phyloP scores from a whole-genome alignment of 2,329 filamentous ascomycete species.

The Leptographium flavum region DNA sequence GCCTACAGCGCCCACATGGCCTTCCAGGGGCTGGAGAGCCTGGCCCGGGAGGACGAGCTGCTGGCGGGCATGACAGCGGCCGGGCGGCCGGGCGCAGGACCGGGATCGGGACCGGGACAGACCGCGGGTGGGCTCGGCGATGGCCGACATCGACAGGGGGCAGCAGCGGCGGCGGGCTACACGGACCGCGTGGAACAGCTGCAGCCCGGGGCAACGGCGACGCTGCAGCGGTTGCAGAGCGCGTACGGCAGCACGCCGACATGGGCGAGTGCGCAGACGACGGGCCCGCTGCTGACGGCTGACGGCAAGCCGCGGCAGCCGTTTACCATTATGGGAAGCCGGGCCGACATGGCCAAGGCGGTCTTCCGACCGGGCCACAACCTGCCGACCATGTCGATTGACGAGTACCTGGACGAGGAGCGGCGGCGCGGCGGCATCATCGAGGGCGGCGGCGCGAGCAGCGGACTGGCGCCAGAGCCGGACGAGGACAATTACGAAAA shows the following conservation, averaged over 20 bases:
- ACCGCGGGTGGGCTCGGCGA: constrained; percentile 24
- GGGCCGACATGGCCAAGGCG: constrained; percentile 60
- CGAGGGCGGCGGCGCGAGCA: constrained; percentile 73
- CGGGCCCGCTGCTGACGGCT: constrained; percentile 60
- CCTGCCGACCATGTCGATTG: constrained; percentile 92
- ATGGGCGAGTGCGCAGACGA: constrained; percentile 1
- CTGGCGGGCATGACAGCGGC: constrained; percentile 57
- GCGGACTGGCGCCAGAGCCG: constrained; percentile 50
- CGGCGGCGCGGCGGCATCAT: constrained; percentile 72
- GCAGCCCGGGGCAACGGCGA: constrained; percentile 20
- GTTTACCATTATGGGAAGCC: constrained; percentile 70
- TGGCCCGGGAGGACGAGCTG: constrained; percentile 74
- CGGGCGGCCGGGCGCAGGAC: constrained; percentile 30
- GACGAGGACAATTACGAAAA: constrained; percentile 88
- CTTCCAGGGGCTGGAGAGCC: constrained; percentile 75
- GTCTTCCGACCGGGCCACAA: constrained; percentile 89
- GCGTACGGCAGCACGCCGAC: constrained; percentile 21
- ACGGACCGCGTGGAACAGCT: constrained; percentile 56
- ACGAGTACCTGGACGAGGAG: constrained; percentile 94
- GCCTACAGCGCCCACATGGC: constrained; percentile 61
- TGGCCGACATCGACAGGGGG: constrained; percentile 4
- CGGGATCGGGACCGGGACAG: constrained; percentile 21
- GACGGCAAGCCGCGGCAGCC: constrained; percentile 78
- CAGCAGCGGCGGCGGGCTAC: constrained; percentile 30
- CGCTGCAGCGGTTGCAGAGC: constrained; percentile 33